phyloP scores from a whole-genome alignment of 148 eudicot species.

The Silene latifolia region DNA sequence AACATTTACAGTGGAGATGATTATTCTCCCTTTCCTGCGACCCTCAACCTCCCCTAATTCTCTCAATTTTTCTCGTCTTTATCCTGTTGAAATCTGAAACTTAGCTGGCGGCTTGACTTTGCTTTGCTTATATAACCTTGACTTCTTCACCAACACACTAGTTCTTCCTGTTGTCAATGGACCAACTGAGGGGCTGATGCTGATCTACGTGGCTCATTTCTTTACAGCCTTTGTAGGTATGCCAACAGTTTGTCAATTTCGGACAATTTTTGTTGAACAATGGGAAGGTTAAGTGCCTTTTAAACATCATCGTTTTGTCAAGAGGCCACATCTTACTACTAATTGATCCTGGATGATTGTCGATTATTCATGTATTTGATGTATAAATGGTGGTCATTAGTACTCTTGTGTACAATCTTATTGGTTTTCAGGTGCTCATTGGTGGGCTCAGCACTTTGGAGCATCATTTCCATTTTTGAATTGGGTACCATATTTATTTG shows the following conservation, averaged over 20 bases:
- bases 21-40: too few relatives aligned
- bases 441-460: slow-evolving; percentile 92
- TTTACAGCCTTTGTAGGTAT: slow-evolving; percentile 89
- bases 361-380: slow-evolving; percentile 4
- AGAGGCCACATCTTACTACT: background rate
- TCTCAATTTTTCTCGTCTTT: background rate
- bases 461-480: slow-evolving; percentile 67
- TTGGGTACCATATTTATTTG: slow-evolving; percentile 80
- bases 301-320: background rate
- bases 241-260: slow-evolving; percentile 9
- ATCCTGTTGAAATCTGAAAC: background rate
- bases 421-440: slow-evolving; percentile 67
- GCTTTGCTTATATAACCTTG: slow-evolving; percentile 35
- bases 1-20: too few relatives aligned
- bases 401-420: slow-evolving; percentile 7
- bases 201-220: slow-evolving; percentile 74
- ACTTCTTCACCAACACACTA: slow-evolving; percentile 92
- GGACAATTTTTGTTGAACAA: background rate
- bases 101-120: background rate
- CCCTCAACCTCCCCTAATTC: background rate
- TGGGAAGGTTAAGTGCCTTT: background rate
- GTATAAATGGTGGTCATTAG: background rate
- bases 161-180: slow-evolving; percentile 91
- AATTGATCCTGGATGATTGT: background rate
- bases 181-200: slow-evolving; percentile 94